Base-by-base conservation (phyloP, 441 rosid genomes). In the Raphanus hybrid region DNA sequence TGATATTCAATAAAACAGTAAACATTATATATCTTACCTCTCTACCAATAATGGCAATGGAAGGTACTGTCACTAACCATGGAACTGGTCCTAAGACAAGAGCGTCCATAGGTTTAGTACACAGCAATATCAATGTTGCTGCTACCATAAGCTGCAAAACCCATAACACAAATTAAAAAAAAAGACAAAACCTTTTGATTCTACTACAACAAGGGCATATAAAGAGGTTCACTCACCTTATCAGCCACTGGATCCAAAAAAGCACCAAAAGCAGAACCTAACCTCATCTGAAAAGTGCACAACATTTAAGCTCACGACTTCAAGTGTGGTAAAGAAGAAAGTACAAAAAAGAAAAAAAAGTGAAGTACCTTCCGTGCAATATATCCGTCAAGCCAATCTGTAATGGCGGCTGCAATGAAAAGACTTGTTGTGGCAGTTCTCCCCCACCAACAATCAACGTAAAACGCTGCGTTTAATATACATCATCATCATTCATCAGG, bases 331-430 rank as follows among this genome's bases (percentile, higher is more conserved):
- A 50, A 52, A 4, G 4, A 18, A 18, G 12, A 62, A 43, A 2
- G 43, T 39, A 43, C 50, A 43, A 11, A 14, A 43, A 50, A 41
- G 4, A 14, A 41, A 48, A 14, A 14, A 41, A 41, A 41, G 3
- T 6, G 18, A 55, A 16, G 37, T 82, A 95, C 99, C 95, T 88
- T 95, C 37, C 98, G 80, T 1, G 99, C 99, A 71, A 95, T 81
- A 81, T 95, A 95, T n/a, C 99, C 99, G 65, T 95, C 99, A 39
- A 95, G 98, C 99, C 98, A 95, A 80, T 95, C 99, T 5, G 99
- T 95, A 71, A 95, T 76, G 9, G 99, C 94, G 20, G 99, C 98
- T 23, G 89, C 92, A 71, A 95, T 82, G 76, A 95, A 95, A 74
- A 95, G 87, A 78, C 93, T 85, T 10, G 98, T 91, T n/a, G 99